A percentile compares a stretch with the other conserved stretches of the same genome.
These are phyloP conservation scores for Venturiaceae sp. DNA, from an alignment of 2,329 filamentous ascomycete genomes.

Conservation along the genomic window DNA sequence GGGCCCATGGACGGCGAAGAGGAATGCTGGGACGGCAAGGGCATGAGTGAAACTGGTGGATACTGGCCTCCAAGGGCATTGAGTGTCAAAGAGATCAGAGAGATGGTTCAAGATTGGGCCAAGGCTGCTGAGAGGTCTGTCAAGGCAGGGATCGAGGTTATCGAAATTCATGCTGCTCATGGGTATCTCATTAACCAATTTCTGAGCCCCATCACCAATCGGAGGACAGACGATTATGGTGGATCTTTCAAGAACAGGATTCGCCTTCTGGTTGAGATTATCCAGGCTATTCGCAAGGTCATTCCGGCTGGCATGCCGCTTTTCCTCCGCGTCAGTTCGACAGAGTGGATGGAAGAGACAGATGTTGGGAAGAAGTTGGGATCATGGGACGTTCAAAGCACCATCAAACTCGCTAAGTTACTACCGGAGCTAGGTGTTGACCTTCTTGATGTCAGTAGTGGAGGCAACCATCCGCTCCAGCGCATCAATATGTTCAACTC, in stretches of 20 bases:
- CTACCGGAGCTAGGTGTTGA: slow-evolving; percentile 33
- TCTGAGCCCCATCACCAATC: slow-evolving; percentile 29
- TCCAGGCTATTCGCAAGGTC: slow-evolving; percentile 22
- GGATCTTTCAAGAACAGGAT: slow-evolving; percentile 30
- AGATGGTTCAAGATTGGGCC: slow-evolving; percentile 9
- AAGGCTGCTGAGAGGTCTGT: slow-evolving; percentile 5
- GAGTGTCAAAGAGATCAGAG: slow-evolving; percentile 7
- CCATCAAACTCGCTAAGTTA: slow-evolving; percentile 28
- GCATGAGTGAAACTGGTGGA: slow-evolving; percentile 17
- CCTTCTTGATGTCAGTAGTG: slow-evolving; percentile 35
- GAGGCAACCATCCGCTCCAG: slow-evolving; percentile 35
- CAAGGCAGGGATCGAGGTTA: slow-evolving; percentile 20
- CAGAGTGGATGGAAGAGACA: slow-evolving; percentile 26
- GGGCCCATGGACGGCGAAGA: slow-evolving; percentile 23
- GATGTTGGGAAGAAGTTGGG: slow-evolving; percentile 20
- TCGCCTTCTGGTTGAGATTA: slow-evolving; percentile 29
- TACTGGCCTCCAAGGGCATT: slow-evolving; percentile 25
- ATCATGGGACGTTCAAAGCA: slow-evolving; percentile 30
- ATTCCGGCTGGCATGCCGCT: slow-evolving; percentile 25
- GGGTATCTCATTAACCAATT: slow-evolving; percentile 34
- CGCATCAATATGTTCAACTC: slow-evolving; percentile 28
- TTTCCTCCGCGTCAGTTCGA: slow-evolving; percentile 24
- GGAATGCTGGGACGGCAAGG: slow-evolving; percentile 28
- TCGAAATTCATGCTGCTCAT: slow-evolving; percentile 23
- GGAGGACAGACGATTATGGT: slow-evolving; percentile 31